Evolutionary conservation across 1,139 yeast genomes (phyloP).

Genomic region (Yamadazyma sp.): DNA sequence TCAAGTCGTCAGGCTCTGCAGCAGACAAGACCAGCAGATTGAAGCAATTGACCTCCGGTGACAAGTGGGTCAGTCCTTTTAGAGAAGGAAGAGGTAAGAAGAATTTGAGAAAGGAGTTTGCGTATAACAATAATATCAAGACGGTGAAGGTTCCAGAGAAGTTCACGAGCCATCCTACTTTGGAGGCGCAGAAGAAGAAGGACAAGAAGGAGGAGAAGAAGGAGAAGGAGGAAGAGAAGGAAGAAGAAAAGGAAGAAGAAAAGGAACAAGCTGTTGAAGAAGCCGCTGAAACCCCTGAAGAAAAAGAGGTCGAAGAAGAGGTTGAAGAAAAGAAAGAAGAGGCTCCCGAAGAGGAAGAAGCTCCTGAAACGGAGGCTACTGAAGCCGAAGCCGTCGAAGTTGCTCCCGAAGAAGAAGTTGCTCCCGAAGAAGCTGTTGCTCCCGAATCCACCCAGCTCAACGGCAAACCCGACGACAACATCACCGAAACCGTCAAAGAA

Average conservation of each 20-base stretch:
- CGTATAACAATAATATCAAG: slow-evolving; percentile 34
- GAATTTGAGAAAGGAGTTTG: slow-evolving; percentile 36
- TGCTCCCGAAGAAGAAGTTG: slow-evolving; percentile 4
- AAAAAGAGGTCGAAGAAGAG: slow-evolving; percentile 21
- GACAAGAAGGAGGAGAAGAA: slow-evolving; percentile 11
- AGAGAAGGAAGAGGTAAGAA: slow-evolving; percentile 30
- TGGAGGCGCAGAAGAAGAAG: slow-evolving; percentile 21
- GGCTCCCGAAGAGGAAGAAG: slow-evolving; percentile 10
- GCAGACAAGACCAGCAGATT: slow-evolving; percentile 19
- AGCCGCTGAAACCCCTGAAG: slow-evolving; percentile 16
- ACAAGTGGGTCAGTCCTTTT: slow-evolving; percentile 55
- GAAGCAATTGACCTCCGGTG: slow-evolving; percentile 39
- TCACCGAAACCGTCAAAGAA: slow-evolving; percentile 26
- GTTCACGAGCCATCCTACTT: slow-evolving; percentile 42
- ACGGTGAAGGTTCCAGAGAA: slow-evolving; percentile 42
- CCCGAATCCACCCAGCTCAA: slow-evolving; percentile 7
- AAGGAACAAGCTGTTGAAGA: slow-evolving; percentile 14
- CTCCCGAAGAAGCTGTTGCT: slow-evolving; percentile 10
- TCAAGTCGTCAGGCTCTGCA: slow-evolving; percentile 3
- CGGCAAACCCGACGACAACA: slow-evolving; percentile 23
- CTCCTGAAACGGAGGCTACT: slow-evolving; percentile 7
- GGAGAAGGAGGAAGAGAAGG: slow-evolving; percentile 10
- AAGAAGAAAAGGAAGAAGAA: slow-evolving; percentile 12
- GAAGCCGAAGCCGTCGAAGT: slow-evolving; percentile 9
- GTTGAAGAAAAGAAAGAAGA: slow-evolving; percentile 18